A percentile compares a stretch with the other conserved stretches of the same genome.
Evolutionary conservation across 768 basidiomycete genomes (phyloP).

Genomic region (Xerocomus potaroensis): DNA sequence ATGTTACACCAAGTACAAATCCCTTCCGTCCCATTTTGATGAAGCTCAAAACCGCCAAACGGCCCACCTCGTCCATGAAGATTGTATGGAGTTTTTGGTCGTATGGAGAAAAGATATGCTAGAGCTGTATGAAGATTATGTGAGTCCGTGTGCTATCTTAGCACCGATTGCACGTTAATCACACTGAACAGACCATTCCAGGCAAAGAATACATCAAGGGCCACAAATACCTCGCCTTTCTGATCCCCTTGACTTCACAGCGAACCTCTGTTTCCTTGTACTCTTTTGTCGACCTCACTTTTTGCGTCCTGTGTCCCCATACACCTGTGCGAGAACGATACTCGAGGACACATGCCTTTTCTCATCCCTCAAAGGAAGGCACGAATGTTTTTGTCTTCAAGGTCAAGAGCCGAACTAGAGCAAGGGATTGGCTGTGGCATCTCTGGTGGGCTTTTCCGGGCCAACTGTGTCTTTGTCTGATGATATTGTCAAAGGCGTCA

Average conservation of each 20-base stretch:
- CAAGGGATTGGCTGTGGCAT: conserved; percentile 88
- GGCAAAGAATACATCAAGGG: conserved; percentile 63
- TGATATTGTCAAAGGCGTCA: conserved; percentile 46
- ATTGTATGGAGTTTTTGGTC: conserved; percentile 81
- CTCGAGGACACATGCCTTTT: conserved; percentile 43
- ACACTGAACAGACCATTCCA: conserved; percentile 47
- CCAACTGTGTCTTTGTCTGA: not conserved
- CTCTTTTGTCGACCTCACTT: conserved; percentile 81
- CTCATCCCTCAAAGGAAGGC: conserved; percentile 54
- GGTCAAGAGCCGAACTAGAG: conserved; percentile 67
- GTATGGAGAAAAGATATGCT: conserved; percentile 74
- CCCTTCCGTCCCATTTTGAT: conserved; percentile 51
- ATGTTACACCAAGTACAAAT: conserved; percentile 55
- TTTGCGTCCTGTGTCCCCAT: conserved; percentile 68
- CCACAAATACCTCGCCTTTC: conserved; percentile 74
- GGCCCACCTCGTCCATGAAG: conserved; percentile 55
- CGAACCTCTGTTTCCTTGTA: conserved; percentile 77
- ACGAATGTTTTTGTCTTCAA: conserved; percentile 89
- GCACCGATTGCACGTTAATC: conserved; percentile 2
- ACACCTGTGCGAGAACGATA: conserved; percentile 38
- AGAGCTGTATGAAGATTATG: conserved; percentile 85
- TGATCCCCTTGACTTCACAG: conserved; percentile 64
- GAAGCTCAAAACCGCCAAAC: conserved; percentile 65
- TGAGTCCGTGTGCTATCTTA: conserved; percentile 34
- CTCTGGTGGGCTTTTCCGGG: conserved; percentile 53